Base-by-base conservation (phyloP, 2,329 filamentous ascomycete genomes). In the Diaporthe aspalathi region DNA sequence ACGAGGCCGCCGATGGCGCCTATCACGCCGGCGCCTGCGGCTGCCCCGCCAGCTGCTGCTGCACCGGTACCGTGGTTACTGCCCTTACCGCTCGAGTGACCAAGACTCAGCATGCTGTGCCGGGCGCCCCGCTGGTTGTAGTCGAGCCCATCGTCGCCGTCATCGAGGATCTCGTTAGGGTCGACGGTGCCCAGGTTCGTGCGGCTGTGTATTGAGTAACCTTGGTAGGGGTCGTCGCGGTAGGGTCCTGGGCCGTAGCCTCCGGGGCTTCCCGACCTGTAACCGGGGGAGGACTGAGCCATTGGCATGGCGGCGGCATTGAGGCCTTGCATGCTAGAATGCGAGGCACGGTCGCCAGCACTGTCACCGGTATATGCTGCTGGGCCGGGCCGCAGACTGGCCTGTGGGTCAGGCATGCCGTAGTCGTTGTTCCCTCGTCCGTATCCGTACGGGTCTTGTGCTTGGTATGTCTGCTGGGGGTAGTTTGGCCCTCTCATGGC, bases 101-200 rank as follows among this genome's bases (percentile, higher is more conserved):
- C 85, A 3, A 90, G 81, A 71, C 88, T 90, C 45, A 92, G 81
- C 79, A 91, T 87, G 45, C 92, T 90, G 74, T 85, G 87, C 72
- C 88, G 86, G 79, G 85, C 83, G 0, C 74, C 74, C 38, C 76
- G 78, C 60, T 79, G 81, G 65, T 80, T 83, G 75, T 88, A 91
- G 5, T 88, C 86, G 66, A 96, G 86, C 1, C 92, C 94, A 79
- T 97, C 95, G 77, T 97, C 95, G 35, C 93, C 94, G 78, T 98
- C 95, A 79, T 97, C 95, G 27, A 88, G 89, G 74, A 97, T 95
- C 17, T 91, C 90, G 77, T 93, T 90, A 3, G 94, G 94, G 78
- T 97, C 91, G 72, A 96, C 87, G 1, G 88, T 83, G 49, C 88
- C 88, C 5, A 91, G 81, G 11, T 83, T 80, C 29, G 86, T 81